Evolutionary conservation across 2,329 filamentous ascomycete species (phyloP), one percentile per base, ranked within the genome.

Genomic region (Geoglossum cookeanum): DNA sequence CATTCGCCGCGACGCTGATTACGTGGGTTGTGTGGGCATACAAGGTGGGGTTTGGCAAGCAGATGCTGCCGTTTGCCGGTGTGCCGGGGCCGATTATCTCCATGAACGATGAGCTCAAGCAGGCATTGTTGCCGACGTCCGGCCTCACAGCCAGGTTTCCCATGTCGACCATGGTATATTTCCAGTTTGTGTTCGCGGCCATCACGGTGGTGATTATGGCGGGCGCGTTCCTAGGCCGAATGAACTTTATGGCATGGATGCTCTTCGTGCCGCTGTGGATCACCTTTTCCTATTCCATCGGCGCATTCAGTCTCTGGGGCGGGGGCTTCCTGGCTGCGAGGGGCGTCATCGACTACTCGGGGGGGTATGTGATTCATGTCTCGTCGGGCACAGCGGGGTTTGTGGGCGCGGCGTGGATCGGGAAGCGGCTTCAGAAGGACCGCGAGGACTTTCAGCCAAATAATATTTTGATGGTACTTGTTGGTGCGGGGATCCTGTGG

Each of bases 351-450:
- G 74, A 77, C 60, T 76, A 76, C 61, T 76, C 72, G 15, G 74
- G 74, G 39, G 74, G 74, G 51, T 77, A 76, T 61, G 74, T 76
- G 59, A 77, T 77, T 60, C 74, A 76, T 61, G 62, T 77, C n/a
- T 74, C 72, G 4, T 74, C 72, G n/a, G 74, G 74, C 6, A 76
- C 73, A 1, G 74, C 74, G 4, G 74, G 72, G 8, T 75, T 74
- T 59, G 67, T 74, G 3, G 72, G 70, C 11, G 68, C 70, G 1
- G 74, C 69, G 61, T 75, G 72, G 71, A 69, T 75, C 57, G 74
- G 74, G 3, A 74, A 73, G 0, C 69, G 74, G 33, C 64, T 74
- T 30, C 66, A 69, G 56, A 63, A 66, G 30, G 74, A 76, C 60
- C 69, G 72, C 9, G 69, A 71, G 49, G 70, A 73, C 48, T 68